Evolutionary conservation across 495 filamentous ascomycete species (phyloP).

Genomic region (Aspergillus coremiiformis): DNA sequence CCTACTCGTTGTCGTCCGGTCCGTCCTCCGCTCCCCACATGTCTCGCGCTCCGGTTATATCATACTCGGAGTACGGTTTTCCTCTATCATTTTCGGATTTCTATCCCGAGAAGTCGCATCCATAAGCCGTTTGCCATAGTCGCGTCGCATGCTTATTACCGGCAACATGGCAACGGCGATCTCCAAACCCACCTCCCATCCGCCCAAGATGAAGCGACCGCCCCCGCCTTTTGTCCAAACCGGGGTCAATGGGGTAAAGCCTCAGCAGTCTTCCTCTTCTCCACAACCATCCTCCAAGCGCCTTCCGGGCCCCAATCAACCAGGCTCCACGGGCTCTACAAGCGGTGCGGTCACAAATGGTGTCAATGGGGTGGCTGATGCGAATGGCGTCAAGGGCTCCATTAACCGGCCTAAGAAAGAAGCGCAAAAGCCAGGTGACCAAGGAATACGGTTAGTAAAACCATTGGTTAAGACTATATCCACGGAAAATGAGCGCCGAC

Average conservation of each 20-base stretch:
- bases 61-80: constrained; percentile 35
- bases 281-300: constrained; percentile 59
- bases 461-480: constrained; percentile 26
- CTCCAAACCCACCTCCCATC: constrained; percentile 48
- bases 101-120: constrained; percentile 24
- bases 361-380: constrained; percentile 40
- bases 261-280: constrained; percentile 58
- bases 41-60: constrained; percentile 43
- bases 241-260: constrained; percentile 52
- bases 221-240: constrained; percentile 60
- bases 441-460: constrained; percentile 25
- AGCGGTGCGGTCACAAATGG: constrained; percentile 19
- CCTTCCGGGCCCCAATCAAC: constrained; percentile 42
- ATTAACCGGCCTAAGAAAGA: constrained; percentile 48
- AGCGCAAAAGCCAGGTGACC: constrained; percentile 40
- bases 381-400: constrained; percentile 34
- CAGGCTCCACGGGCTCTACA: constrained; percentile 25
- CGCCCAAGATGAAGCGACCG: constrained; percentile 67
- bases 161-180: constrained; percentile 47
- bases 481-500: constrained; percentile 29
- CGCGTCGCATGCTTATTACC: constrained; percentile 16
- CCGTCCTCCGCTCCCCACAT: constrained; percentile 44
- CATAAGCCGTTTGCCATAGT: constrained; percentile 11
- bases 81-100: constrained; percentile 21
- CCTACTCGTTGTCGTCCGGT: constrained; percentile 26